Evolutionary conservation across 2,329 filamentous ascomycete genomes (phyloP).

Genomic region (Eurotiales sp.): DNA sequence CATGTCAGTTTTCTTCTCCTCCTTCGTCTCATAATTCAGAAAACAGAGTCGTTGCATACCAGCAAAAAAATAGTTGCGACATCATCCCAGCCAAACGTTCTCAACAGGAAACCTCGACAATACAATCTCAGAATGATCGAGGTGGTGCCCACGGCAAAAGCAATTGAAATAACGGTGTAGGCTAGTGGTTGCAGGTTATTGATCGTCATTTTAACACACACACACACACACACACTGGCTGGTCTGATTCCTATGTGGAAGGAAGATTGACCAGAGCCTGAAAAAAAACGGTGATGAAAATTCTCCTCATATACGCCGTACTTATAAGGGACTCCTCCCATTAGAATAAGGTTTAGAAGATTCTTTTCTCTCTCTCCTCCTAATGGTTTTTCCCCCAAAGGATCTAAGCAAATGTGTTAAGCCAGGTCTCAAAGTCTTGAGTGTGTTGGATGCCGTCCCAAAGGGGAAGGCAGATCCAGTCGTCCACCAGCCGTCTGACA

Average conservation of each 20-base stretch:
- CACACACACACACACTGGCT: too few species aligned
- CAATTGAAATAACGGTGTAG: neutral
- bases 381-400: neutral
- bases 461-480: too few species aligned
- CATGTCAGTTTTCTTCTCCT: neutral
- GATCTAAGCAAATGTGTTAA: neutral
- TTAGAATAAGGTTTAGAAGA: neutral
- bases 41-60: neutral
- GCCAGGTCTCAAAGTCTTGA: neutral
- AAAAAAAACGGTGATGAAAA: neutral
- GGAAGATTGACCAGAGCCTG: neutral
- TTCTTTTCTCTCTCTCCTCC: neutral
- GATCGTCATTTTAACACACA: neutral
- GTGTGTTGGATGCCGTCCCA: neutral
- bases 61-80: neutral
- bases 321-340: too few species aligned
- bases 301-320: neutral
- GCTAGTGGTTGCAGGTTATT: neutral
- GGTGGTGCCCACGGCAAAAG: neutral
- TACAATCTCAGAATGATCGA: slow-evolving; percentile 1
- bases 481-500: neutral
- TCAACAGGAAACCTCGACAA: neutral
- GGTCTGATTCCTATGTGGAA: too few species aligned
- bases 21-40: neutral
- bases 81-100: neutral